Base-by-base conservation (phyloP, 2,329 filamentous ascomycete species). In the Diaporthe eres region DNA sequence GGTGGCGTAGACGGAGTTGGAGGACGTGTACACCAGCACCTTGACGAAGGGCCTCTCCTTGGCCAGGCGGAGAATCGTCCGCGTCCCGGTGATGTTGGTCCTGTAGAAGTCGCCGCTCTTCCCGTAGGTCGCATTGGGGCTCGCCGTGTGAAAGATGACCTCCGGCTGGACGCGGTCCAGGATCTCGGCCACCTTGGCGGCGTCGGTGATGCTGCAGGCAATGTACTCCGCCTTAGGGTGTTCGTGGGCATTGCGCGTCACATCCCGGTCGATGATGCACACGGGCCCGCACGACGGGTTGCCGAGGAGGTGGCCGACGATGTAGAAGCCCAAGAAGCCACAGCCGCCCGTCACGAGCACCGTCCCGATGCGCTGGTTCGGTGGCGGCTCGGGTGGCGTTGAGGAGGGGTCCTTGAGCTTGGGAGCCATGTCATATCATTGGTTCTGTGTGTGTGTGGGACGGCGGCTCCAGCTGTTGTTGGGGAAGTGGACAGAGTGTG, bases 21-120 rank as follows among this genome's bases (percentile, higher is more conserved):
- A 80, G 3, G 81, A 82, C 0, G 83, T 84, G 67, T 82, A 84
- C 3, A 85, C 80, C 1, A 85, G 76, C 0, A 81, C 83, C 31
- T 74, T 55, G 0, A 82, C 79, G 4, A 70, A 70, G 0, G 78
- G 71, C 9, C 73, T 78, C 5, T 77, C 77, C 5, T 71, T 63
- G 0, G 82, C 81, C 6, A 78, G 72, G 0, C 77, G 75, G 2
- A 85, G 76, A 0, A 85, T 68, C 0, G 75, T 73, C 22, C 78
- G 28, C 0, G 84, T 85, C 0, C 83, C 84, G 0, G 75, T 74
- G 13, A 85, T 79, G 49, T 85, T 85, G 8, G 81, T 78, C 13
- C 72, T 74, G 13, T 79, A 74, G 34, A 81, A 81, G 15, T 80
- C 78, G 8, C 72, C 65, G 1, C 77, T 72, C 75, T 74, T 3